These are phyloP conservation scores for Magnolia officinalis DNA, from an alignment of 164 flowering plant species.

Conservation along the genomic window DNA sequence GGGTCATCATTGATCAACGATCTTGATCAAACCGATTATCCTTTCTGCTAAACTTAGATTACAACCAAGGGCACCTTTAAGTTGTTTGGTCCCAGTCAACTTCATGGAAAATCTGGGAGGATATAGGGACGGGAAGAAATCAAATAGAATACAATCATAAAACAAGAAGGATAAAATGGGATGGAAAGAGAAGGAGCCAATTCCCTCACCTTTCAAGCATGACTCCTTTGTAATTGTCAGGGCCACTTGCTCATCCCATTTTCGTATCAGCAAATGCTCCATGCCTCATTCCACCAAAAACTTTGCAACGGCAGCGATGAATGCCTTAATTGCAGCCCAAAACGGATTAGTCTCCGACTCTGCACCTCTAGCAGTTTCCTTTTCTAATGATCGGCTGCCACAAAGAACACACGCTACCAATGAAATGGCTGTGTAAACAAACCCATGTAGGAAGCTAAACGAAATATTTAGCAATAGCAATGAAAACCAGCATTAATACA, in stretches of 20 bases:
- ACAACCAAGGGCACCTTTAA: no score
- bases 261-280: neutral
- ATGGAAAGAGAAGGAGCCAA: neutral
- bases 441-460: neutral
- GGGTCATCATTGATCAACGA: no score
- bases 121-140: no score
- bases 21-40: no score
- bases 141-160: neutral
- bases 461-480: neutral
- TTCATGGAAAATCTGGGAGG: no score
- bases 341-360: constrained; percentile 35
- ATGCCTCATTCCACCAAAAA: constrained; percentile 50
- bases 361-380: neutral
- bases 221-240: neutral
- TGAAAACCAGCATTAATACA: no score
- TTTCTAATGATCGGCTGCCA: constrained; percentile 64
- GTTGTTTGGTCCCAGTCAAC: no score
- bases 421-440: neutral
- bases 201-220: neutral
- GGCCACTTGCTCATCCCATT: neutral
- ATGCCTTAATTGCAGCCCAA: constrained; percentile 36
- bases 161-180: neutral
- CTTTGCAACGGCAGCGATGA: constrained; percentile 46
- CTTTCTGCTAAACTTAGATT: no score
- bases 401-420: neutral